Evolutionary conservation across 768 basidiomycete species (phyloP).

Genomic region (Psilocybe tampanensis): DNA sequence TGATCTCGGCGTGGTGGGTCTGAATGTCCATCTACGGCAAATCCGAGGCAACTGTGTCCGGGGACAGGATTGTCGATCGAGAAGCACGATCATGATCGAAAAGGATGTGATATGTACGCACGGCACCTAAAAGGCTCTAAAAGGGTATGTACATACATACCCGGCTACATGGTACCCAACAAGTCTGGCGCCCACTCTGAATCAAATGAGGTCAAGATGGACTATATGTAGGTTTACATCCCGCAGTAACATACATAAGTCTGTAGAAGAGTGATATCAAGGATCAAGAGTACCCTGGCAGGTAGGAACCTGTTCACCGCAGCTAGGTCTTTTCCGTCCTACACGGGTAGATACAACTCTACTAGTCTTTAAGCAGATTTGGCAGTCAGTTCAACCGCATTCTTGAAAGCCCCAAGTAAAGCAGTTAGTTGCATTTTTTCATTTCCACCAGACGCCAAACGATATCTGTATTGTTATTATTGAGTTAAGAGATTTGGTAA

Average conservation of each 20-base stretch:
- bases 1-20: neutral
- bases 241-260: too few relatives aligned
- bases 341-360: neutral
- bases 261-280: too few relatives aligned
- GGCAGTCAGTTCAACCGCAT: conserved; percentile 77
- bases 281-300: too few relatives aligned
- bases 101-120: neutral
- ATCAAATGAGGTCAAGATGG: too few relatives aligned
- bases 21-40: neutral
- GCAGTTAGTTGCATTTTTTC: conserved; percentile 96
- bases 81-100: conserved; percentile 3
- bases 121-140: too few relatives aligned
- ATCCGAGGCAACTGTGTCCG: too few relatives aligned
- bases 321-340: neutral
- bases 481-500: too few relatives aligned
- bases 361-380: conserved; percentile 30
- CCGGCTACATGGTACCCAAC: neutral
- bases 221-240: too few relatives aligned
- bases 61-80: neutral
- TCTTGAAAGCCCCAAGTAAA: conserved; percentile 90
- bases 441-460: conserved; percentile 87
- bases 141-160: neutral
- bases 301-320: too few relatives aligned
- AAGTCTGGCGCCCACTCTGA: too few relatives aligned
- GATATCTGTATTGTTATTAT: conserved; percentile 74